Conservation (phyloP, 129 eudicot species). For the Ambrosia artemisiifolia region DNA sequence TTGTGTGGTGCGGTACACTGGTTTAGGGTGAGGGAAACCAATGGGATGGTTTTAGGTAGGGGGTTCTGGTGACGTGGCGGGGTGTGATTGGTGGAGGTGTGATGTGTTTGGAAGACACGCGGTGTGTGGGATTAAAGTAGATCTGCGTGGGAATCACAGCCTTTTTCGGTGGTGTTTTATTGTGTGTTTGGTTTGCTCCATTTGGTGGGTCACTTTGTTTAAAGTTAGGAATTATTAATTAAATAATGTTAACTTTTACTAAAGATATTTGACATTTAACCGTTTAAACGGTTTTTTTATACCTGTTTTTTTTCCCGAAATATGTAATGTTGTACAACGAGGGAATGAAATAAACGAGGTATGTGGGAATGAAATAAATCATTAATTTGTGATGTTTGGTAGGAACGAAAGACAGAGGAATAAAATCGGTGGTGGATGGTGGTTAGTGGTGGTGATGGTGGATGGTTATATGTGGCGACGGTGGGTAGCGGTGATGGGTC, state of each 20-base stretch:
- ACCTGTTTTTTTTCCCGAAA: not conserved
- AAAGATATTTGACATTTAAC: not conserved
- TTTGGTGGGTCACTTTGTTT: not conserved
- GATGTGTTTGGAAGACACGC: constrained; percentile 21
- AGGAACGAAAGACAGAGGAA: no score
- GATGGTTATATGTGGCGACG: no score
- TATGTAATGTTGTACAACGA: no score
- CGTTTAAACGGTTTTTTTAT: not conserved
- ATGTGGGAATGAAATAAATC: no score
- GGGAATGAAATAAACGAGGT: no score
- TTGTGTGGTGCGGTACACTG: constrained; percentile 22
- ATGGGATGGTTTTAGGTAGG: not conserved
- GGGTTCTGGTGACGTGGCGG: constrained; percentile 12
- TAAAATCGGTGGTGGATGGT: no score
- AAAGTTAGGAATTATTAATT: not conserved
- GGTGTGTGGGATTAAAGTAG: constrained; percentile 21
- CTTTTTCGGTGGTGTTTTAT: constrained; percentile 14
- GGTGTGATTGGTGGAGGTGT: constrained; percentile 13
- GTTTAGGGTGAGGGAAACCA: not conserved
- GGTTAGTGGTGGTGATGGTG: no score
- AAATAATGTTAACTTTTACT: not conserved
- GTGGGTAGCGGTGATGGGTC: no score
- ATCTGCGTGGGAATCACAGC: constrained; percentile 30
- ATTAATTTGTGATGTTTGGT: no score
- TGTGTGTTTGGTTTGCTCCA: not conserved